Evolutionary conservation across 768 basidiomycete genomes (phyloP).

Genomic region (Mycena sanguinolenta): DNA sequence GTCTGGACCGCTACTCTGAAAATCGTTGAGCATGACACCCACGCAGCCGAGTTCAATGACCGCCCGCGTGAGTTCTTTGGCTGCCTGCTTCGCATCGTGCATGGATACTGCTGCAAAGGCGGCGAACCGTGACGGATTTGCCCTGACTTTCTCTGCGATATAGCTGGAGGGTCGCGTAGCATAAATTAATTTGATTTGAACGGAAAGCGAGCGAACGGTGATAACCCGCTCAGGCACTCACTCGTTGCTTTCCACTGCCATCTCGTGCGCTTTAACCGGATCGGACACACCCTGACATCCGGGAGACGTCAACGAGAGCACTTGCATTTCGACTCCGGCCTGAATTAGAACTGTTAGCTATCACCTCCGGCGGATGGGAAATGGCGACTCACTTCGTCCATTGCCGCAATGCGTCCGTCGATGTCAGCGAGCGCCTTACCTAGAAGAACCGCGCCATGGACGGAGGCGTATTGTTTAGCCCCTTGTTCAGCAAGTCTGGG

Average conservation of each 20-base stretch:
- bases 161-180: no score
- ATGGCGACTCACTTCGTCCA: slow-evolving; percentile 31
- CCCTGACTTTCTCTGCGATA: slow-evolving; percentile 35
- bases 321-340: slow-evolving; percentile 39
- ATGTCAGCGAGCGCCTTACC: slow-evolving; percentile 36
- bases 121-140: slow-evolving; percentile 31
- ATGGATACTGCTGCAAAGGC: slow-evolving; percentile 39
- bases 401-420: slow-evolving; percentile 35
- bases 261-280: slow-evolving; percentile 33
- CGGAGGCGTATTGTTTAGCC: slow-evolving; percentile 35
- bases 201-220: no score
- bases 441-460: slow-evolving; percentile 24
- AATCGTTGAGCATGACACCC: slow-evolving; percentile 35
- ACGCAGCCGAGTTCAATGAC: slow-evolving; percentile 33
- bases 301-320: slow-evolving; percentile 36
- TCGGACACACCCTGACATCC: slow-evolving; percentile 34
- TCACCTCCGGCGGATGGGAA: neutral
- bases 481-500: slow-evolving; percentile 30
- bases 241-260: slow-evolving; percentile 39
- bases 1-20: slow-evolving; percentile 35
- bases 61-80: slow-evolving; percentile 33
- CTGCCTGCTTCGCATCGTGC: slow-evolving; percentile 37
- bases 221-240: slow-evolving; percentile 15
- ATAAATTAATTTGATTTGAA: no score
- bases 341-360: neutral